These are phyloP conservation scores for Apophysomyces trapeziformis DNA, from an alignment of 371 early-diverging fungal genomes.

Conservation along the genomic window DNA sequence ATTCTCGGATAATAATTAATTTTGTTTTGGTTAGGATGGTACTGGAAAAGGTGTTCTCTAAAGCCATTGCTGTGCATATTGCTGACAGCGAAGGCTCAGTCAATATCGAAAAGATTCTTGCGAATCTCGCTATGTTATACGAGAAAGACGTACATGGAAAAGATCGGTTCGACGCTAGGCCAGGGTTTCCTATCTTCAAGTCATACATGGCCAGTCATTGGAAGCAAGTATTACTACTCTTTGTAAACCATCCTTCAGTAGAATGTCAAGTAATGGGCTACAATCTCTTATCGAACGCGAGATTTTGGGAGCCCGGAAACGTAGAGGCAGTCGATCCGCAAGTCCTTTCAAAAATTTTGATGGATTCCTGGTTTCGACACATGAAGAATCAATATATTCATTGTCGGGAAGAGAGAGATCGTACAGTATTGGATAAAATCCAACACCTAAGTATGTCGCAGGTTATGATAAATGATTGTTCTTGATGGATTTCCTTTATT, in stretches of 20 bases:
- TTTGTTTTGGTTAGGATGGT: slow-evolving; percentile 21
- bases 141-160: slow-evolving; percentile 19
- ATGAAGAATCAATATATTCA: slow-evolving; percentile 38
- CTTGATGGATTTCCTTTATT: neutral
- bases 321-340: slow-evolving; percentile 17
- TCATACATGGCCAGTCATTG: slow-evolving; percentile 37
- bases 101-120: slow-evolving; percentile 42
- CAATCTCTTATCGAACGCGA: slow-evolving; percentile 35
- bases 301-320: slow-evolving; percentile 32
- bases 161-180: neutral
- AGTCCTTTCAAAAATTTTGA: slow-evolving; percentile 24
- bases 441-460: slow-evolving; percentile 28
- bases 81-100: slow-evolving; percentile 41
- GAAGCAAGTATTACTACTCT: slow-evolving; percentile 44
- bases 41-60: slow-evolving; percentile 42
- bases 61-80: slow-evolving; percentile 48
- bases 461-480: slow-evolving; percentile 1
- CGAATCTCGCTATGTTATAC: slow-evolving; percentile 43
- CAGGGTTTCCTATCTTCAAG: slow-evolving; percentile 39
- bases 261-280: slow-evolving; percentile 48
- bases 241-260: slow-evolving; percentile 51
- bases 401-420: slow-evolving; percentile 24
- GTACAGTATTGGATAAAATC: slow-evolving; percentile 26
- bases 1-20: neutral
- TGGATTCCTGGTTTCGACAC: slow-evolving; percentile 52